Evolutionary conservation across 139 green algal species (phyloP), one percentile per base, ranked within the genome.

Genomic region (Chlamydomonas applanata): DNA sequence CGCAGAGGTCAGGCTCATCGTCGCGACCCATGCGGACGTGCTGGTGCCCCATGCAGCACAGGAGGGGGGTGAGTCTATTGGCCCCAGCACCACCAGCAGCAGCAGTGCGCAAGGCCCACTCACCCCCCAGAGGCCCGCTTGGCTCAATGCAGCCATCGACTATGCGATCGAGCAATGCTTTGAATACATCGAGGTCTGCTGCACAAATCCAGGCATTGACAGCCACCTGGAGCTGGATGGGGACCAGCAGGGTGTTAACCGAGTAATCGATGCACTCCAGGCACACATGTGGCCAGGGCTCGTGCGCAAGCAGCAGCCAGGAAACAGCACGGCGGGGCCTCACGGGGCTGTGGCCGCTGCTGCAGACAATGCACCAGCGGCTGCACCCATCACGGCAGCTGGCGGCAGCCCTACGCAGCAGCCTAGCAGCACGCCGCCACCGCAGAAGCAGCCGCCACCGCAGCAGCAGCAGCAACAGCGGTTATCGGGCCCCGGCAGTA

Each of bases 251-350:
- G 59, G 59, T 25, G 35, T 66, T 4, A 30, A 29, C 17, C 59
- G 59, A 9, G 30, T 66, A 9, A 34, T 30, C 17, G 59, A 66
- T 29, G 59, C 59, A 36, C 59, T 66, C 3, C 59, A 66, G 22
- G 59, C 59, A 14, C 59, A 66, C 59, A 66, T 66, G 59, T 66
- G 59, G 59, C 59, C 59, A 40, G 59, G 59, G 4, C 59, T 66
- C 3, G 59, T 66, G 59, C 59, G 59, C n/a, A 30, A 66, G 59
- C 59, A 34, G 59, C 59, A 66, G 59, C 54, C 17, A 14, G 24
- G 24, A 5, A 63, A 7, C 54, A 27, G n/a, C 4, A 33, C 54
- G 17, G n/a, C 54, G 9, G 22, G 54, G 54, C 5, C 9, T 4
- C n/a, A 63, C 54, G 5, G 22, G 22, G 54, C n/a, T 17, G 49